These are phyloP conservation scores for Rhodotorula mucilaginosa DNA, from an alignment of 1,284 basidiomycete genomes.

Conservation along the genomic window DNA sequence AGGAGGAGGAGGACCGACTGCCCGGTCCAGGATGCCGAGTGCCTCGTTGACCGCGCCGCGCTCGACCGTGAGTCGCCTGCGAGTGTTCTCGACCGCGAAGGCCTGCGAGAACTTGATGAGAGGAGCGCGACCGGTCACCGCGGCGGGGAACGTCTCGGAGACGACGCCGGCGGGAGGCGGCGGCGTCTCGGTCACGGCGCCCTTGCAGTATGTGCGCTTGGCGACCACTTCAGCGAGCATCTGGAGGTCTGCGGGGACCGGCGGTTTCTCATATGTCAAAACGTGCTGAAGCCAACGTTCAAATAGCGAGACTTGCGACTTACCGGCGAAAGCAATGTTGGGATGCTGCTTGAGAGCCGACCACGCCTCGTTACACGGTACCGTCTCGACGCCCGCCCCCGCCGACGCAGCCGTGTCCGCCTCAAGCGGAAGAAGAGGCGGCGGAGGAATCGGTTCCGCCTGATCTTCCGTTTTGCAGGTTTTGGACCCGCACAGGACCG, in stretches of 20 bases:
- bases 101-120: slow-evolving; percentile 7
- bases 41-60: slow-evolving; percentile 42
- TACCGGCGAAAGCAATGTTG: slow-evolving; percentile 42
- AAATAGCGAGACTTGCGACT: neutral
- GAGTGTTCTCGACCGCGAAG: neutral
- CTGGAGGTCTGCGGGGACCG: slow-evolving; percentile 40
- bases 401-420: too few species aligned
- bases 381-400: slow-evolving; percentile 30
- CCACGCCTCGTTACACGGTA: slow-evolving; percentile 45
- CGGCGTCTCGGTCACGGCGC: slow-evolving; percentile 17
- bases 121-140: slow-evolving; percentile 3
- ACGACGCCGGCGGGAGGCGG: slow-evolving; percentile 1
- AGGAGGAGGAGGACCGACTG: slow-evolving; percentile 1
- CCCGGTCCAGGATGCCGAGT: slow-evolving; percentile 38
- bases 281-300: too few species aligned
- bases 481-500: slow-evolving; percentile 40
- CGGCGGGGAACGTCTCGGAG: neutral
- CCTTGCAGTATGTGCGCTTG: slow-evolving; percentile 40
- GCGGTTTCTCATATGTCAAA: too few species aligned
- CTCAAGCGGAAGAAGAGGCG: neutral
- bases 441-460: neutral
- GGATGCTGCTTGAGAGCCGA: slow-evolving; percentile 42
- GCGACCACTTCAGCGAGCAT: slow-evolving; percentile 47
- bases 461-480: slow-evolving; percentile 27
- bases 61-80: slow-evolving; percentile 40